A percentile compares a stretch with the other conserved stretches of the same genome.
Conservation (phyloP, 768 basidiomycete genomes). For the Termitomyces sp. region DNA sequence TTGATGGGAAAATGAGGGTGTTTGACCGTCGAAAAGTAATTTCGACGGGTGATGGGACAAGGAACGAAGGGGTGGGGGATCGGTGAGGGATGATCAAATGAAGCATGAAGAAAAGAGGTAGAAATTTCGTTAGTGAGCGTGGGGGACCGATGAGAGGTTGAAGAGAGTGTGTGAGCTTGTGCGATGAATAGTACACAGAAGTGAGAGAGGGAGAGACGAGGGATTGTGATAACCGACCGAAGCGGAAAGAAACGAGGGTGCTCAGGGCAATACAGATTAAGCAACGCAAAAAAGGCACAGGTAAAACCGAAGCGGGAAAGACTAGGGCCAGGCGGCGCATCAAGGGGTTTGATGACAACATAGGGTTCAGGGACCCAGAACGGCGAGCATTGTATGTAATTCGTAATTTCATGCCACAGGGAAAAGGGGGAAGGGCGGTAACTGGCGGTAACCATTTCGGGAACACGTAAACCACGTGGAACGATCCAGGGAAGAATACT, state of each 20-base stretch:
- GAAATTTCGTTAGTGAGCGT: background rate
- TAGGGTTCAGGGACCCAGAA: background rate
- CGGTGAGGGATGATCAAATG: background rate
- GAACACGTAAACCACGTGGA: slow-evolving; percentile 1
- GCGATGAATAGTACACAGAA: background rate
- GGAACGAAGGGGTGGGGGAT: background rate
- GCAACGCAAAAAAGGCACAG: slow-evolving; percentile 1
- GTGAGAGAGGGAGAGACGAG: background rate
- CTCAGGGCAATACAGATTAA: background rate
- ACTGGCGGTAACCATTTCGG: slow-evolving; percentile 2
- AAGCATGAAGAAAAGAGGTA: background rate
- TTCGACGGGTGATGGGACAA: background rate
- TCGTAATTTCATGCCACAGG: background rate
- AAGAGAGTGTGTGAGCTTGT: background rate
- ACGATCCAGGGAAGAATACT: background rate
- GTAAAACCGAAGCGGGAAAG: background rate
- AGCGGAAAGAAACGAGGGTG: background rate
- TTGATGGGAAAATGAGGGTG: background rate
- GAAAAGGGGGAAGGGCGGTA: background rate
- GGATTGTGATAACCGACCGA: background rate
- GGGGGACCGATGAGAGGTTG: background rate
- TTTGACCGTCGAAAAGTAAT: background rate
- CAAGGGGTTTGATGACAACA: background rate
- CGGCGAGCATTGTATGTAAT: background rate
- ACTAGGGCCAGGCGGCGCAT: background rate